Evolutionary conservation across 1,284 basidiomycete genomes (phyloP).

Genomic region (Coniophora puteana): DNA sequence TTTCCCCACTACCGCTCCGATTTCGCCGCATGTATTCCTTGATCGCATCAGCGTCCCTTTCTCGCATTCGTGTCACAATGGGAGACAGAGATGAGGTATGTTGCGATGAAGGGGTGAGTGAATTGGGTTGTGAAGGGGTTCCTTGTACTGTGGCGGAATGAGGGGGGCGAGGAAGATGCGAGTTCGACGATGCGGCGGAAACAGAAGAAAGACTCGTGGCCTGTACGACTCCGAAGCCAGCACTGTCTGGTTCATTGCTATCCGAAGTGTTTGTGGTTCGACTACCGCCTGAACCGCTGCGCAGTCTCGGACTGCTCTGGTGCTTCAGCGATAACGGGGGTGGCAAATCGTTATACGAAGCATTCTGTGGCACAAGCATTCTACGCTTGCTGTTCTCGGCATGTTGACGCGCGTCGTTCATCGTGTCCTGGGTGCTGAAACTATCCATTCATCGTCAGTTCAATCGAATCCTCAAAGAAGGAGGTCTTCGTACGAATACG

Average conservation of each 20-base stretch:
- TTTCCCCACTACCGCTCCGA: constrained; percentile 71
- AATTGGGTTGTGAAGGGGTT: constrained; percentile 35
- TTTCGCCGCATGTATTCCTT: constrained; percentile 78
- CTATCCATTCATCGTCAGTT: constrained; percentile 29
- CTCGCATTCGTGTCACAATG: constrained; percentile 71
- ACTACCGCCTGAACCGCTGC: constrained; percentile 78
- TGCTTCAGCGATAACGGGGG: constrained; percentile 39
- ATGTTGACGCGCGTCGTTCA: constrained; percentile 73
- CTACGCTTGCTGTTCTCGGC: constrained; percentile 78
- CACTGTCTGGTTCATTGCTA: constrained; percentile 58
- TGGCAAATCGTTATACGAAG: constrained; percentile 32
- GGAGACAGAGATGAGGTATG: constrained; percentile 53
- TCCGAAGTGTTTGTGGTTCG: constrained; percentile 72
- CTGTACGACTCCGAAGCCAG: constrained; percentile 32
- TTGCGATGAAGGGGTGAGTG: constrained; percentile 27
- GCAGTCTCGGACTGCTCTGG: constrained; percentile 48
- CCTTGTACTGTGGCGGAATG: constrained; percentile 41
- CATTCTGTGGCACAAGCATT: constrained; percentile 57
- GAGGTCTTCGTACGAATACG: constrained; percentile 69
- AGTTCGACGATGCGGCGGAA: constrained; percentile 37
- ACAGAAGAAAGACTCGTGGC: constrained; percentile 47
- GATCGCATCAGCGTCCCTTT: constrained; percentile 79
- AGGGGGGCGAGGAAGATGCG: constrained; percentile 49
- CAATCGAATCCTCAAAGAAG: constrained; percentile 2
- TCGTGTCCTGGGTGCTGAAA: constrained; percentile 65